Conservation (phyloP, 305 asterid species). For the Fraxinus platypoda region DNA sequence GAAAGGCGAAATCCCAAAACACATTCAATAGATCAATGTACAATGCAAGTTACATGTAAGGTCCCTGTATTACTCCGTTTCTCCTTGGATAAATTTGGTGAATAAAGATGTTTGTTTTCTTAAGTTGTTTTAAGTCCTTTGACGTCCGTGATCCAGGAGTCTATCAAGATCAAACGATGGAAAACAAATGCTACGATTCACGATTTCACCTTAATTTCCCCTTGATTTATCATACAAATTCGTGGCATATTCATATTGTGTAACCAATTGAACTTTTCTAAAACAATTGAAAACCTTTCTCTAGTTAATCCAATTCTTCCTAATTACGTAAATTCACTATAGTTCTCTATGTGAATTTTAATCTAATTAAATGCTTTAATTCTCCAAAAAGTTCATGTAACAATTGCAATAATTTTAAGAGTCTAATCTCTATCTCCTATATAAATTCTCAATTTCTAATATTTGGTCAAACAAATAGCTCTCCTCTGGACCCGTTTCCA, state of each 20-base stretch:
- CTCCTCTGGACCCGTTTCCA: too few relatives aligned
- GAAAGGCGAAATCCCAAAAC: conserved; percentile 68
- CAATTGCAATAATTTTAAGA: not conserved
- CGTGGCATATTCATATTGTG: not conserved
- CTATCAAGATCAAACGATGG: not conserved
- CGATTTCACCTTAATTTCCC: not conserved
- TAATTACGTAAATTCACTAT: not conserved
- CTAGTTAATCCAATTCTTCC: not conserved
- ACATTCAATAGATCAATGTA: conserved; percentile 30
- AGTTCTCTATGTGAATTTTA: not conserved
- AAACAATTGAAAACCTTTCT: not conserved
- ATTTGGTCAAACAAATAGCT: too few relatives aligned
- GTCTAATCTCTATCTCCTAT: not conserved
- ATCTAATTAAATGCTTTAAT: not conserved
- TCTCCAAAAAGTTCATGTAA: not conserved
- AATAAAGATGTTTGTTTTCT: not conserved
- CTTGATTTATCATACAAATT: not conserved
- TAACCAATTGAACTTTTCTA: not conserved
- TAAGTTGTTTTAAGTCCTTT: not conserved
- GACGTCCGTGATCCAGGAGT: not conserved
- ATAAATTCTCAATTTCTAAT: too few relatives aligned
- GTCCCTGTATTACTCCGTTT: not conserved
- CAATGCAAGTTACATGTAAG: not conserved
- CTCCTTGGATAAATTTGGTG: not conserved
- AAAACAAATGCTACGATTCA: not conserved